These are phyloP conservation scores for Hypocrella siamensis DNA, from an alignment of 2,329 filamentous ascomycete species.

Conservation along the genomic window DNA sequence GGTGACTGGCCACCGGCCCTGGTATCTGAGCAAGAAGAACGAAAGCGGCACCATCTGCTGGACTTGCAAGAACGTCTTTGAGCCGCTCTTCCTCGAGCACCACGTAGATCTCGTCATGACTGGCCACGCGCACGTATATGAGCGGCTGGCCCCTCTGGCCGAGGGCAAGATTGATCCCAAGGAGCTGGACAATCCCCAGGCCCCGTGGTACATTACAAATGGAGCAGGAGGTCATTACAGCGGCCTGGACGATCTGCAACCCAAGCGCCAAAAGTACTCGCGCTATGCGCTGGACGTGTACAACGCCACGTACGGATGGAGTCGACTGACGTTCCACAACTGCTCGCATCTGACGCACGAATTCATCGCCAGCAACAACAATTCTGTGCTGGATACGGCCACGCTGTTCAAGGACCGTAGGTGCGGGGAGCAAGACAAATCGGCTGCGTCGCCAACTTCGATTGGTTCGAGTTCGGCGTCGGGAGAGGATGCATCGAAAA, in stretches of 20 bases:
- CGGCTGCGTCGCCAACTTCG: too few relatives aligned
- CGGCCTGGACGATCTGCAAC: slow-evolving; percentile 9
- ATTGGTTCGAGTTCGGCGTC: too few relatives aligned
- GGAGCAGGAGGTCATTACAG: slow-evolving; percentile 13
- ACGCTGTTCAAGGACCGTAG: slow-evolving; percentile 9
- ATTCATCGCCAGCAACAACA: slow-evolving; percentile 16
- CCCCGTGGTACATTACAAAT: slow-evolving; percentile 13
- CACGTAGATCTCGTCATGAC: slow-evolving; percentile 39
- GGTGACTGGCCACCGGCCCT: slow-evolving; percentile 24
- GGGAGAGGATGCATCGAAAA: too few relatives aligned
- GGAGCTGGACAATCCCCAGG: slow-evolving; percentile 16
- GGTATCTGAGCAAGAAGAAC: slow-evolving; percentile 26
- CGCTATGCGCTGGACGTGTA: slow-evolving; percentile 12
- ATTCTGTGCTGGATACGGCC: slow-evolving; percentile 13
- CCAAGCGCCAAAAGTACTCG: slow-evolving; percentile 4
- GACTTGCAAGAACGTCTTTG: slow-evolving; percentile 32
- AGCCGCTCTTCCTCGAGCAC: slow-evolving; percentile 34
- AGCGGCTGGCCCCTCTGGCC: slow-evolving; percentile 28
- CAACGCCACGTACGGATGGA: slow-evolving; percentile 20
- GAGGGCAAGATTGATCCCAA: slow-evolving; percentile 17
- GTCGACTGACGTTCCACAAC: slow-evolving; percentile 22
- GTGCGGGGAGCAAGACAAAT: too few relatives aligned
- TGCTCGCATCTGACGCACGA: slow-evolving; percentile 21
- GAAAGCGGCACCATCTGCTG: slow-evolving; percentile 2
- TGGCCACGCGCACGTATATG: slow-evolving; percentile 40